Conservation (phyloP, 1,284 basidiomycete species). For the Cystobasidium pallidum region DNA sequence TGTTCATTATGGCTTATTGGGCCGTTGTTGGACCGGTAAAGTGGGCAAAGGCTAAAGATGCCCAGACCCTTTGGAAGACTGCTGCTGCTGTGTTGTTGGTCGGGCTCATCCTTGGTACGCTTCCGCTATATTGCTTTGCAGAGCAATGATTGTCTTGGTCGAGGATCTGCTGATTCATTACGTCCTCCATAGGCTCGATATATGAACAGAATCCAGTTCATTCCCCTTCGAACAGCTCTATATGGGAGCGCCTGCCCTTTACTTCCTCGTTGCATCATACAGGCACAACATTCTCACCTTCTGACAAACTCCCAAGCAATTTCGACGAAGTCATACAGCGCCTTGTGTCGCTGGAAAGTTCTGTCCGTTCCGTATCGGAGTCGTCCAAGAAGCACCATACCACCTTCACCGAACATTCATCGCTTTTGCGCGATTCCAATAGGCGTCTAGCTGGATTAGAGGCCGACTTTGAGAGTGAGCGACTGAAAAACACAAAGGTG, state of each 20-base stretch:
- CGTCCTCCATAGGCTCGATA: constrained; percentile 35
- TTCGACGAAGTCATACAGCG: constrained; percentile 71
- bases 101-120: constrained; percentile 36
- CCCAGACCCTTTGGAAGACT: constrained; percentile 19
- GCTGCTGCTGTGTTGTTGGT: constrained; percentile 22
- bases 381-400: constrained; percentile 56
- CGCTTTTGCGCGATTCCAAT: constrained; percentile 51
- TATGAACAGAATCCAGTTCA: constrained; percentile 24
- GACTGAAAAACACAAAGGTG: constrained; percentile 15
- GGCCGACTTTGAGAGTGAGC: constrained; percentile 47
- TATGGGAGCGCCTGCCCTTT: constrained; percentile 26
- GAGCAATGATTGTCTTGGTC: background rate
- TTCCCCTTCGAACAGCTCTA: background rate
- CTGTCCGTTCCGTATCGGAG: constrained; percentile 54
- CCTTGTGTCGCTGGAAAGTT: constrained; percentile 59
- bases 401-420: constrained; percentile 53
- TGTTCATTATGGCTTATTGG: constrained; percentile 26
- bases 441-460: constrained; percentile 55
- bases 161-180: no score
- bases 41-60: background rate
- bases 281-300: constrained; percentile 56
- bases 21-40: constrained; percentile 7
- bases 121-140: background rate
- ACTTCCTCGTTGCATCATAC: constrained; percentile 32
- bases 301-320: constrained; percentile 67